These are phyloP conservation scores for Rubroboletus satanas DNA, from an alignment of 768 basidiomycete genomes.

Conservation along the genomic window DNA sequence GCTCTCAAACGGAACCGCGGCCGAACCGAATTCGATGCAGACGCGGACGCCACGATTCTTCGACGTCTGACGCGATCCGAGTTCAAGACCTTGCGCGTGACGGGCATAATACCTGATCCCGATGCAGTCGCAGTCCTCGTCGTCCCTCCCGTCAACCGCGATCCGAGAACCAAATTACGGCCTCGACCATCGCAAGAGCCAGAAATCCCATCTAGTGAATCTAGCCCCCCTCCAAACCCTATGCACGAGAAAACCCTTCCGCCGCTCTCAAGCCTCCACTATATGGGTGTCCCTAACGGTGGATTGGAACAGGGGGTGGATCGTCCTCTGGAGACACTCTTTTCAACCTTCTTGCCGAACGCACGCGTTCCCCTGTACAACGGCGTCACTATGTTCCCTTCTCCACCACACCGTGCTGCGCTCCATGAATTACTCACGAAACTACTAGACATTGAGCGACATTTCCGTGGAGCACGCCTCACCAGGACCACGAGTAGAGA, in stretches of 20 bases:
- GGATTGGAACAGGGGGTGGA: background rate
- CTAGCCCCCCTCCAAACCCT: background rate
- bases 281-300: background rate
- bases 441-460: conserved; percentile 47
- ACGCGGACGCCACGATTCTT: conserved; percentile 41
- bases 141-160: conserved; percentile 60
- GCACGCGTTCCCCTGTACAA: conserved; percentile 64
- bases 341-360: conserved; percentile 28
- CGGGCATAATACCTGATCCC: conserved; percentile 44
- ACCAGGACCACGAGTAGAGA: background rate
- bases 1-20: conserved; percentile 6
- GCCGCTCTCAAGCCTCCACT: conserved; percentile 25
- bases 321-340: conserved; percentile 3
- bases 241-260: conserved; percentile 22
- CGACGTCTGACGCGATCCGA: conserved; percentile 64
- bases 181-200: conserved; percentile 40
- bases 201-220: conserved; percentile 23
- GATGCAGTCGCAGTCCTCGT: conserved; percentile 66
- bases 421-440: conserved; percentile 47
- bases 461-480: conserved; percentile 11
- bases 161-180: conserved; percentile 43
- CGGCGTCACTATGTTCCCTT: conserved; percentile 60
- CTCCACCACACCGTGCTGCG: conserved; percentile 54
- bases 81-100: conserved; percentile 45
- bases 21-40: background rate